phyloP scores from a whole-genome alignment of 2,329 filamentous ascomycete genomes.

The Aspergillus ruber region DNA sequence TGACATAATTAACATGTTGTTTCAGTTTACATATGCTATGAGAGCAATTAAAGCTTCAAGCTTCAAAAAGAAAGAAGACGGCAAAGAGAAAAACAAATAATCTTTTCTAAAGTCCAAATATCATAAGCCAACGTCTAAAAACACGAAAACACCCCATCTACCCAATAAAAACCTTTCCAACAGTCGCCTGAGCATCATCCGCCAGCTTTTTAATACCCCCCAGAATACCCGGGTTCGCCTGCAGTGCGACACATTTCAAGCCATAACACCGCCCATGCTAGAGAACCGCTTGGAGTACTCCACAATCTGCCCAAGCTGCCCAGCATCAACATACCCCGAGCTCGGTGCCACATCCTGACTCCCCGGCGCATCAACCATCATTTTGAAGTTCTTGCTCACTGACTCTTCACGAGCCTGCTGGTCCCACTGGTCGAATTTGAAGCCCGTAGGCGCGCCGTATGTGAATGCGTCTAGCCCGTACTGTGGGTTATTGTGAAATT shows the following conservation, averaged over 20 bases:
- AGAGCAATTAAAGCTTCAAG: no score
- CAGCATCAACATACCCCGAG: slow-evolving; percentile 48
- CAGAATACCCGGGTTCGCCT: slow-evolving; percentile 52
- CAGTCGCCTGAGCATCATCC: no score
- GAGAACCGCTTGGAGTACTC: slow-evolving; percentile 48
- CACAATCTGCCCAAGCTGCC: slow-evolving; percentile 46
- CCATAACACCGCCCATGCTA: slow-evolving; percentile 62
- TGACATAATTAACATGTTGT: no score
- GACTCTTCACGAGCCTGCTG: slow-evolving; percentile 55
- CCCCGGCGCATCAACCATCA: slow-evolving; percentile 58
- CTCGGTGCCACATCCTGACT: slow-evolving; percentile 45
- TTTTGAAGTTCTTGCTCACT: slow-evolving; percentile 53
- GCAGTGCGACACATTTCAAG: slow-evolving; percentile 62
- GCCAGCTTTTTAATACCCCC: slow-evolving; percentile 30
- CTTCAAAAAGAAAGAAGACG: no score
- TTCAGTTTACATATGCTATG: no score
- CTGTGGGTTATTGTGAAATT: slow-evolving; percentile 62
- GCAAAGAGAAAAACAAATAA: no score
- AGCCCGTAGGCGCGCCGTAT: slow-evolving; percentile 46
- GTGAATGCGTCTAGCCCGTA: slow-evolving; percentile 54
- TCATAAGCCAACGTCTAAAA: no score
- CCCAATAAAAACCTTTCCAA: neutral
- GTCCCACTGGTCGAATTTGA: slow-evolving; percentile 61
- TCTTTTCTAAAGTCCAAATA: no score
- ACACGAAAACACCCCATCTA: no score